Evolutionary conservation across 2,329 filamentous ascomycete genomes (phyloP).

Genomic region (Amauroascus verrucosus): DNA sequence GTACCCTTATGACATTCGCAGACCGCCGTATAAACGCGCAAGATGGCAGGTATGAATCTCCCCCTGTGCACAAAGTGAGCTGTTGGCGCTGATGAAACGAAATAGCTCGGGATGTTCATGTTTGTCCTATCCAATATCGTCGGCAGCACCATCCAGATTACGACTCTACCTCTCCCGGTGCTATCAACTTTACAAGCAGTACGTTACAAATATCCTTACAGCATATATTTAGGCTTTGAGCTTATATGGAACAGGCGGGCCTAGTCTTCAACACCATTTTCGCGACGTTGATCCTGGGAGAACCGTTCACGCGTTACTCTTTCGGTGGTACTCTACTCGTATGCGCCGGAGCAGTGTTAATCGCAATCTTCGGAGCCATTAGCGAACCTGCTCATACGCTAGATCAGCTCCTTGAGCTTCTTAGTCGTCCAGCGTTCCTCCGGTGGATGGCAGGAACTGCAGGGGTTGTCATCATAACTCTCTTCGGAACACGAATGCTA

Average conservation of each 20-base stretch:
- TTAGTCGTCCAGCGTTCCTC: slow-evolving; percentile 66
- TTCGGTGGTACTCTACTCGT: slow-evolving; percentile 81
- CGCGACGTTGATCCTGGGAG: slow-evolving; percentile 80
- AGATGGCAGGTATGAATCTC: slow-evolving; percentile 63
- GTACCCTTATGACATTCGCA: slow-evolving; percentile 60
- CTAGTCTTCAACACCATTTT: slow-evolving; percentile 98
- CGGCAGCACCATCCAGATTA: slow-evolving; percentile 94
- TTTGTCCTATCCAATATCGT: slow-evolving; percentile 91
- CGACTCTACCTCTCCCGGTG: slow-evolving; percentile 84
- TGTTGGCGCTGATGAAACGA: slow-evolving; percentile 16
- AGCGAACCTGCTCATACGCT: slow-evolving; percentile 85
- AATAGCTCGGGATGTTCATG: slow-evolving; percentile 77
- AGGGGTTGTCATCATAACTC: slow-evolving; percentile 59
- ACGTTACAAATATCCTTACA: slow-evolving; percentile 21
- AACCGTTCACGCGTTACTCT: slow-evolving; percentile 93
- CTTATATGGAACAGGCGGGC: slow-evolving; percentile 49
- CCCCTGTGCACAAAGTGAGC: too few relatives aligned
- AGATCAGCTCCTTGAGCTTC: slow-evolving; percentile 64
- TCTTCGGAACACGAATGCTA: slow-evolving; percentile 46
- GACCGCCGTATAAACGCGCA: slow-evolving; percentile 79
- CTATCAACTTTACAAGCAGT: slow-evolving; percentile 85
- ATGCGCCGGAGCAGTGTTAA: slow-evolving; percentile 75
- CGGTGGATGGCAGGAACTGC: slow-evolving; percentile 79
- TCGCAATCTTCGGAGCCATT: slow-evolving; percentile 88
- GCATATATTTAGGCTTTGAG: not conserved